Evolutionary conservation across 129 eudicot species (phyloP), one percentile per base, ranked within the genome.

Genomic region (Rutidosis leptorrhynchoides): DNA sequence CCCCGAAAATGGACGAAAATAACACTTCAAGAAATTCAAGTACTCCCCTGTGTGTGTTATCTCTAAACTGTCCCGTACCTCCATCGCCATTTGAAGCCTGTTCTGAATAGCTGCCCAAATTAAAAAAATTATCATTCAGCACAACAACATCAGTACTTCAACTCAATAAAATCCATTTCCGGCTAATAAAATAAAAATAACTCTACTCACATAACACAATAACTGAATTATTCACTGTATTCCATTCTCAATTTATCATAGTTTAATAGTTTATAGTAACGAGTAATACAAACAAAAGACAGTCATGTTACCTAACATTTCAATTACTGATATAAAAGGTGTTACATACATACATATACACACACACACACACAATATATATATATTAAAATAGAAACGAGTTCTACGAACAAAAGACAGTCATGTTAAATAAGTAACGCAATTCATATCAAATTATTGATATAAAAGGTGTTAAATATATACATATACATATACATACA

Each of bases 51-150:
- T 93, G 70, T 93, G 96, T 19, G 96, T 84, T 55, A 93, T 93
- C 85, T 93, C 98, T 62, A 93, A 72, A 77, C 98, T 93, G 60
- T 93, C 98, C 74, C 96, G 82, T n/a, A 93, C 96, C 86, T 93
- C 98, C 96, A 86, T 93, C n/a, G 87, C 98, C 98, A 88, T 88
- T 64, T 88, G 96, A 40, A 88, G 79, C 79, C 98, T 83, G 55
- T 65, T 52, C 71, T 85, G 92, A 54, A 93, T 88, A 64, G 95
- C 96, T 93, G 79, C 65, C 33, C 55, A 67, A 61, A 15, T 22
- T 17, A 42, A 28, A 71, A 55, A 56, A 21, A 29, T n/a, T 5
- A 25, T 9, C 45, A 28, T 40, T 69, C 65, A 42, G 29, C 58
- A 43, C 14, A 51, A 26, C 14, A 71, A n/a, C 63, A 71, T 10